Percentiles rank a stretch among this genome's conserved stretches.
phyloP scores from a whole-genome alignment of 2,329 filamentous ascomycete genomes.

The Triangularia verruculosa region DNA sequence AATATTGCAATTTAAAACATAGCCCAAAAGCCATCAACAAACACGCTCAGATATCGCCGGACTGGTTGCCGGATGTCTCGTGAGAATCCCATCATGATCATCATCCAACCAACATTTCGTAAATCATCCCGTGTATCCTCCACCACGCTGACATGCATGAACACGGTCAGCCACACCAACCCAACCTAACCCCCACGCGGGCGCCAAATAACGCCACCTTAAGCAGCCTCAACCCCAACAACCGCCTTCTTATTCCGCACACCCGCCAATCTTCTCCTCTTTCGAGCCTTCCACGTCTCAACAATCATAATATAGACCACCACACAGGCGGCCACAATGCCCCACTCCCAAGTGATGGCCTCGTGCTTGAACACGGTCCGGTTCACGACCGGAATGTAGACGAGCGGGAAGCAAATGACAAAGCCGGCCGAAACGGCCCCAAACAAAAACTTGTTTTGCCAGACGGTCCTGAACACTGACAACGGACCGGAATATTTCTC shows the following conservation, averaged over 20 bases:
- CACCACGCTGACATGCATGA: background rate
- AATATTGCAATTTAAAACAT: background rate
- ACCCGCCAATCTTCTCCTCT: conserved; percentile 36
- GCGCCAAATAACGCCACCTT: background rate
- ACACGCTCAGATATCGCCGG: background rate
- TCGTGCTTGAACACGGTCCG: conserved; percentile 66
- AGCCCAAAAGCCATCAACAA: background rate
- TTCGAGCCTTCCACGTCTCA: conserved; percentile 67
- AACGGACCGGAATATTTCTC: conserved; percentile 47
- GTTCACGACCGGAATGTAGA: conserved; percentile 68
- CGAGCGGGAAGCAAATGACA: conserved; percentile 56
- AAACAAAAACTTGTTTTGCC: conserved; percentile 66
- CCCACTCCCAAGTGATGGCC: conserved; percentile 70
- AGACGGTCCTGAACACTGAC: conserved; percentile 59
- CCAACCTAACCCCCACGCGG: background rate
- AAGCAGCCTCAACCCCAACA: background rate
- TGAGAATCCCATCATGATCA: background rate
- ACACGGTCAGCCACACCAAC: background rate
- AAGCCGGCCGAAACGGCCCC: conserved; percentile 62
- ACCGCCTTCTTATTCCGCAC: conserved; percentile 2
- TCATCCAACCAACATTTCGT: background rate
- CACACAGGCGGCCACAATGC: conserved; percentile 58
- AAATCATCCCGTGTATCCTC: background rate
- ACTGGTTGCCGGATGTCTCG: background rate
- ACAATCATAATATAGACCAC: conserved; percentile 60